Evolutionary conservation across 2,329 filamentous ascomycete species (phyloP).

Genomic region (Hymenoscyphus salicellus): DNA sequence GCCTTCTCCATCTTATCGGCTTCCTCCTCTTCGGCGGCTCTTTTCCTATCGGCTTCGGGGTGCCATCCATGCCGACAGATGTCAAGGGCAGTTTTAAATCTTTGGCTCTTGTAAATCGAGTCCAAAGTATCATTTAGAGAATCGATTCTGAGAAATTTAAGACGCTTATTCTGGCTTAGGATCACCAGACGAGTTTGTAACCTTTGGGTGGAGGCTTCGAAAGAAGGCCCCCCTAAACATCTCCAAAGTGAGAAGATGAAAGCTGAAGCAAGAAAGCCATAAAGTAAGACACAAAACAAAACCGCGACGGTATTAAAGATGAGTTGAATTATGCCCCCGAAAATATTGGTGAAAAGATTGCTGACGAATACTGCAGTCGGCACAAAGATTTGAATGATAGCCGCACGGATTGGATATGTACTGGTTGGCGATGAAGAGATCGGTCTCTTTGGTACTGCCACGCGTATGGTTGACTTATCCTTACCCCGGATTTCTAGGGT

Average conservation of each 20-base stretch:
- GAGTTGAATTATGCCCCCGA: background rate
- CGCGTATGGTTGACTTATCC: background rate
- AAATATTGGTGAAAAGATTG: background rate
- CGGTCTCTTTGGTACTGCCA: background rate
- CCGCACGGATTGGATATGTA: slow-evolving; percentile 16
- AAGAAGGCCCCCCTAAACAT: background rate
- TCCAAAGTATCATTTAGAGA: slow-evolving; percentile 7
- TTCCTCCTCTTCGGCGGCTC: background rate
- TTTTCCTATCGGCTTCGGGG: slow-evolving; percentile 8
- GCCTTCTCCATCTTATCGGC: background rate
- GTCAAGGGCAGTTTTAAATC: background rate
- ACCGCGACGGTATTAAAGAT: background rate
- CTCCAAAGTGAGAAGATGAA: background rate
- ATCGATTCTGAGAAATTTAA: background rate
- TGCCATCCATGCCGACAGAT: slow-evolving; percentile 17
- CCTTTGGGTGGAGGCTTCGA: background rate
- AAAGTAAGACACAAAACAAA: background rate
- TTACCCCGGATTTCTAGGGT: slow-evolving; percentile 4
- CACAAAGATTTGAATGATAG: slow-evolving; percentile 15
- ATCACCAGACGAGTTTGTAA: background rate
- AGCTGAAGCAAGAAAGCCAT: background rate
- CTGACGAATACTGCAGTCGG: slow-evolving; percentile 1
- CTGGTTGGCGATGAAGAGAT: slow-evolving; percentile 14
- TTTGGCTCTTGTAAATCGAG: background rate
- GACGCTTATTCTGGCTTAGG: background rate